A percentile compares a stretch with the other conserved stretches of the same genome.
These are phyloP conservation scores for Trichoderma brevicompactum DNA, from an alignment of 2,329 filamentous ascomycete genomes.

Conservation along the genomic window DNA sequence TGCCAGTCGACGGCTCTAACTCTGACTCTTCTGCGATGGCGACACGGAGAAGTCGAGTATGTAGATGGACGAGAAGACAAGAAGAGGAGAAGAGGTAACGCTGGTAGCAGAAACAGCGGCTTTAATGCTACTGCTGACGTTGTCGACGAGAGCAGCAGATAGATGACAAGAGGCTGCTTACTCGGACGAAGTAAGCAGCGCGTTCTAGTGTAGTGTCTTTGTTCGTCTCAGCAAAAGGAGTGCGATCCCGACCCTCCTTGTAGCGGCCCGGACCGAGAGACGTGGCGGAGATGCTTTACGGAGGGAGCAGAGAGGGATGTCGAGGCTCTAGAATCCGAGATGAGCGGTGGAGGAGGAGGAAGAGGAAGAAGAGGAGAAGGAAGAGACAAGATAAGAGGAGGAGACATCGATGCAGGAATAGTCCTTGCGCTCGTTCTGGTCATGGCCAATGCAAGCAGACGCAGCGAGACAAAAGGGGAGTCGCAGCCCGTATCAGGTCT, in stretches of 20 bases:
- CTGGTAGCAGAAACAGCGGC: constrained; percentile 6
- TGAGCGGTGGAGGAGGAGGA: neutral
- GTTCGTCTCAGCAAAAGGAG: neutral
- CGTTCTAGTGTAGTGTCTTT: neutral
- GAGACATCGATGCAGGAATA: neutral
- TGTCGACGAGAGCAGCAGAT: neutral
- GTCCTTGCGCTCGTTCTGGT: too few species aligned
- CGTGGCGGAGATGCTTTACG: constrained; percentile 1
- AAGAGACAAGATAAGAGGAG: neutral
- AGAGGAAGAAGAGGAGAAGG: neutral
- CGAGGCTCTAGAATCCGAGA: neutral
- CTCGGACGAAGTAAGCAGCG: neutral
- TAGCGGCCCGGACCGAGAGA: neutral
- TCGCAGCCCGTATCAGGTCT: too few species aligned
- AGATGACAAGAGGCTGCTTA: constrained; percentile 11
- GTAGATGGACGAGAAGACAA: neutral
- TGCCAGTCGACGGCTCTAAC: neutral
- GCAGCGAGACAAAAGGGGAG: too few species aligned
- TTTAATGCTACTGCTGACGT: neutral
- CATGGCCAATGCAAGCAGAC: too few species aligned
- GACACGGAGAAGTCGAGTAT: neutral
- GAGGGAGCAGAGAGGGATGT: neutral
- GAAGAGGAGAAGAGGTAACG: neutral
- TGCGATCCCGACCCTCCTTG: neutral
- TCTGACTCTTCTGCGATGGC: neutral